phyloP scores from a whole-genome alignment of 108 stramenopile genomes.

The Pinguiococcus pyrenoidosus region DNA sequence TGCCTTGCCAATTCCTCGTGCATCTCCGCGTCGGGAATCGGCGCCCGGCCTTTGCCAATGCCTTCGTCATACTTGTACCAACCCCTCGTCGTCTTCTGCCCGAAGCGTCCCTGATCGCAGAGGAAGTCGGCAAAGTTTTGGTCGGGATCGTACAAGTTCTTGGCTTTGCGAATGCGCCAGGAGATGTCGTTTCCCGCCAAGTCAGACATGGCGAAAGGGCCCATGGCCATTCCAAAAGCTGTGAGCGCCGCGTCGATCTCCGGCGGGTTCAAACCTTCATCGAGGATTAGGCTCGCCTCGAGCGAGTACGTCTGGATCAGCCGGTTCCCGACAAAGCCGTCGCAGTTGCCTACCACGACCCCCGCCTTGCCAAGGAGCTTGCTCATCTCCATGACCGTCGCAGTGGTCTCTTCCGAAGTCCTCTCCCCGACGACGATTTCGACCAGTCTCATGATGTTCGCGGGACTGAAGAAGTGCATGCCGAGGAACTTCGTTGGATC shows the following conservation, averaged over 20 bases:
- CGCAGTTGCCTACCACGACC: slow-evolving; percentile 87
- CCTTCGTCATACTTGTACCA: slow-evolving; percentile 70
- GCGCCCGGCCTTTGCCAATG: slow-evolving; percentile 61
- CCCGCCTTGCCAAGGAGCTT: slow-evolving; percentile 64
- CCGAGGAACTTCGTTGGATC: too few species aligned
- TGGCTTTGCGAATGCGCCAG: slow-evolving; percentile 10
- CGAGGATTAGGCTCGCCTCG: slow-evolving; percentile 29
- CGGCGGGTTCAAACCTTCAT: slow-evolving; percentile 12
- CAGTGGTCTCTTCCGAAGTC: slow-evolving; percentile 42
- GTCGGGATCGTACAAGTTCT: slow-evolving; percentile 44
- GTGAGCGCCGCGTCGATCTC: slow-evolving; percentile 27
- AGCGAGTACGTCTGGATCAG: slow-evolving; percentile 57
- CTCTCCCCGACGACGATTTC: slow-evolving; percentile 60
- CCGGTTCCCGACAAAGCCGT: slow-evolving; percentile 94
- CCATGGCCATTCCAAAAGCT: slow-evolving; percentile 67
- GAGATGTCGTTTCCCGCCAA: slow-evolving; percentile 89
- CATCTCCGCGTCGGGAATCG: slow-evolving; percentile 60
- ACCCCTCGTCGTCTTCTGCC: slow-evolving; percentile 33
- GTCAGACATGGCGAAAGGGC: slow-evolving; percentile 77
- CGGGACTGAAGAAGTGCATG: slow-evolving; percentile 93
- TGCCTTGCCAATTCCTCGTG: slow-evolving; percentile 38
- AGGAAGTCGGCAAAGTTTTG: slow-evolving; percentile 76
- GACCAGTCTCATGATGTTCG: slow-evolving; percentile 79
- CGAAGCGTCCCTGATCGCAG: slow-evolving; percentile 61
- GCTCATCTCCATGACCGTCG: slow-evolving; percentile 51